Evolutionary conservation across 1,284 basidiomycete species (phyloP).

Genomic region (Moesziomyces globuligerus): DNA sequence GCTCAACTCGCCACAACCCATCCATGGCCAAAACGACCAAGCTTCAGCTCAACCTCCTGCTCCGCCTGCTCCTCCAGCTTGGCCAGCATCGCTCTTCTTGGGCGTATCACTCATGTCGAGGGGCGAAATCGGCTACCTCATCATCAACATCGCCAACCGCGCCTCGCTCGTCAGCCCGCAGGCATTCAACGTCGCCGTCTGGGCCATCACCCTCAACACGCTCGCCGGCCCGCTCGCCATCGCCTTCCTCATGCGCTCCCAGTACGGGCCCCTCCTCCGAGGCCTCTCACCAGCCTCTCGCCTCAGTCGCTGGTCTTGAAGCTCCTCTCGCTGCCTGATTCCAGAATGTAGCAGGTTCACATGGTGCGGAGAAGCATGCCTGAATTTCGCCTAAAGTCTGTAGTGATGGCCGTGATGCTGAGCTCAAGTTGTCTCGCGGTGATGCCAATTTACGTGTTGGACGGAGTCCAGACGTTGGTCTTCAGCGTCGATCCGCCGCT

Average conservation of each 20-base stretch:
- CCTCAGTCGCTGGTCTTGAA: constrained; percentile 9
- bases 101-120: constrained; percentile 72
- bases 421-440: too few species aligned
- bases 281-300: not conserved
- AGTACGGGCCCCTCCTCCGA: constrained; percentile 12
- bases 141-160: constrained; percentile 39
- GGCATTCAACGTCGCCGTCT: constrained; percentile 47
- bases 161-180: constrained; percentile 16
- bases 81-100: constrained; percentile 65
- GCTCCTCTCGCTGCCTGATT: not conserved
- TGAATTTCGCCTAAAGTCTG: too few species aligned
- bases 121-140: constrained; percentile 71
- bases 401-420: too few species aligned
- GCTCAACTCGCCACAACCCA: not conserved
- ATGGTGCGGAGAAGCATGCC: too few species aligned
- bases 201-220: constrained; percentile 52
- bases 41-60: too few species aligned
- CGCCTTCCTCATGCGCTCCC: constrained; percentile 34
- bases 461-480: constrained; percentile 49
- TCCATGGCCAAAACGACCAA: constrained; percentile 4
- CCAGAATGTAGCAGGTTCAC: not conserved
- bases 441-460: too few species aligned
- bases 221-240: constrained; percentile 40
- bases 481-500: constrained; percentile 32
- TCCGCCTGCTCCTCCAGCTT: not conserved